Conservation (phyloP, 1,284 basidiomycete species). For the Austropuccinia psidii region DNA sequence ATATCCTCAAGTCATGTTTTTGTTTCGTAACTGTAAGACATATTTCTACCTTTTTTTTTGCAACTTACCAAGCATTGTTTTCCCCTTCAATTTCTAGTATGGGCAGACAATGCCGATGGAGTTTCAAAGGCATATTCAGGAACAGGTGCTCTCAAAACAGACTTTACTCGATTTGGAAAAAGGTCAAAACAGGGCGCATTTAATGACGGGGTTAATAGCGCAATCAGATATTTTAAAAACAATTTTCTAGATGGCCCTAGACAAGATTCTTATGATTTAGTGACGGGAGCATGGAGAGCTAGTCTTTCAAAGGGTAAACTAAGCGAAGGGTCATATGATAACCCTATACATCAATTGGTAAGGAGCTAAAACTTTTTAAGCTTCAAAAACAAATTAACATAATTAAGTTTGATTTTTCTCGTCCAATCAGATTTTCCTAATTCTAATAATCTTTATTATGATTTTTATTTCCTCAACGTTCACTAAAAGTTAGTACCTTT, state of each 20-base stretch:
- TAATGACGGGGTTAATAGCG: slow-evolving; percentile 80
- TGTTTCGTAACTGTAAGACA: slow-evolving; percentile 79
- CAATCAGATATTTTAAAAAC: slow-evolving; percentile 85
- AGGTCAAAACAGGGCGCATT: slow-evolving; percentile 69
- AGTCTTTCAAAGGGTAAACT: neutral
- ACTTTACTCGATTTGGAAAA: slow-evolving; percentile 73
- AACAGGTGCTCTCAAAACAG: slow-evolving; percentile 91
- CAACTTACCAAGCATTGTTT: neutral
- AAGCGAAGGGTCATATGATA: neutral
- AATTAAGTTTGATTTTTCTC: neutral
- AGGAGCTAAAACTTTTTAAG: neutral
- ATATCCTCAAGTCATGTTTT: slow-evolving; percentile 65
- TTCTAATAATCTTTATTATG: slow-evolving; percentile 10
- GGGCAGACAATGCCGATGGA: slow-evolving; percentile 93
- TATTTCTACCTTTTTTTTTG: neutral
- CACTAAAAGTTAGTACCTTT: slow-evolving; percentile 11
- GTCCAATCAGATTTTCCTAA: slow-evolving; percentile 8
- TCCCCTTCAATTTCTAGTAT: slow-evolving; percentile 58
- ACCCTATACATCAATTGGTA: slow-evolving; percentile 20
- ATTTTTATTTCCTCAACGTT: slow-evolving; percentile 25
- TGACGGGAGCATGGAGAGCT: slow-evolving; percentile 72
- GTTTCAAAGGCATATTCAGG: slow-evolving; percentile 89
- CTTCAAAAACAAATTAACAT: neutral
- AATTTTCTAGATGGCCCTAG: slow-evolving; percentile 94
- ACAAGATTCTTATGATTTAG: slow-evolving; percentile 85